These are phyloP conservation scores for Exophiala phaeomuriformis DNA, from an alignment of 2,329 filamentous ascomycete species.

Conservation along the genomic window DNA sequence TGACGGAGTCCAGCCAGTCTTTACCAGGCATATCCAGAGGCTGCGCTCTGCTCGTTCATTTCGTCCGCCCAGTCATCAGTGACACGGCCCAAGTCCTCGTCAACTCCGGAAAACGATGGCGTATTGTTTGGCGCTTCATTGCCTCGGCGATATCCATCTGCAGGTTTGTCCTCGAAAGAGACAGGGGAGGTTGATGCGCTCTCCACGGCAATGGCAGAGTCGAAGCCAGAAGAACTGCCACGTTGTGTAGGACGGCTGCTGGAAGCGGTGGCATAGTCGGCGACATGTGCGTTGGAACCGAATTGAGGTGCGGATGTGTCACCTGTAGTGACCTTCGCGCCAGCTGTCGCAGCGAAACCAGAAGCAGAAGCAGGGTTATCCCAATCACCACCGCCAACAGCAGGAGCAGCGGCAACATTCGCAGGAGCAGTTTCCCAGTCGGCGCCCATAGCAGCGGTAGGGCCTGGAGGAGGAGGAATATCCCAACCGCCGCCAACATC, in stretches of 20 bases:
- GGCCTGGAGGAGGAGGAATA: no score
- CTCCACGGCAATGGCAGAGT: slow-evolving; percentile 1
- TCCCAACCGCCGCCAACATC: background rate
- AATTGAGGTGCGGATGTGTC: background rate
- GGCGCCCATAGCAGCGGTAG: no score
- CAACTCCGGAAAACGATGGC: background rate
- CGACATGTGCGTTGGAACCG: slow-evolving; percentile 1
- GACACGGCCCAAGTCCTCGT: background rate
- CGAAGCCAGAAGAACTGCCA: slow-evolving; percentile 1
- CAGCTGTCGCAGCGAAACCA: no score
- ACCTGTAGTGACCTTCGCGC: background rate
- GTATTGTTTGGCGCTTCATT: background rate
- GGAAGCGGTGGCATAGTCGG: background rate
- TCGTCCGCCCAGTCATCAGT: slow-evolving; percentile 19
- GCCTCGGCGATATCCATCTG: background rate
- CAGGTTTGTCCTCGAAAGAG: background rate
- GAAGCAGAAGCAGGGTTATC: background rate
- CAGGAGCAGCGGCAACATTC: background rate
- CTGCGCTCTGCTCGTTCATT: slow-evolving; percentile 12
- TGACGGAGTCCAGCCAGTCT: background rate
- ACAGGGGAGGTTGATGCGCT: background rate
- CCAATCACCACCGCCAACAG: background rate
- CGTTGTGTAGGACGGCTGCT: background rate
- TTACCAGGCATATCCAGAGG: slow-evolving; percentile 4
- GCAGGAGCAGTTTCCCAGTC: background rate